Base-by-base conservation (phyloP, 2,329 filamentous ascomycete genomes). In the Didymella pomorum region DNA sequence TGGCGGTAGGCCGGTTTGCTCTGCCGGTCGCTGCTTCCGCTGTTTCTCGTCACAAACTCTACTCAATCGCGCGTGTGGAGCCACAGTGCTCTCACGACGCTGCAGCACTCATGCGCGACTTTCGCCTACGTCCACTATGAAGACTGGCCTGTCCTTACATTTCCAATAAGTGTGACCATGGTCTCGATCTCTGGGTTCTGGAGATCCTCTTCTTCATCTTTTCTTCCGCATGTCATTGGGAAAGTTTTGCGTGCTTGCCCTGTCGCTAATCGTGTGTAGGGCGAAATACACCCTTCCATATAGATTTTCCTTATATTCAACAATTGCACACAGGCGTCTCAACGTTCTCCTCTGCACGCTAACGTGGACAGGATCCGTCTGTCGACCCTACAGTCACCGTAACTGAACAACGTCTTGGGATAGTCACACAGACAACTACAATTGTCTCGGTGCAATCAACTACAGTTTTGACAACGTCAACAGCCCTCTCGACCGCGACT, bases 101-200 rank as follows among this genome's bases (percentile, higher is more conserved):
- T 7, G 8, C 41, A 43, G 21, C 16, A 43, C 12, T 20, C 25
- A 29, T 29, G 42, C 42, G 25, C 42, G 16, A 43, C 14, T 23
- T 44, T 3, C 4, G 6, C 18, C 26, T 28, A 8, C 95, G 76
- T 99, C 95, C 48, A 99, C 91, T 61, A 99, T 93, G 74, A 99
- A 90, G 52, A 98, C 95, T 0, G 92, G 89, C 58, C 92, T 87
- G 73, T 92, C 88, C 72, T 88, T 90, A 99, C 95, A 70, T 98
- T 92, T 60, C 95, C 95, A 14, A 99, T 95, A n/a, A 99, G 83
- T 0, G 95, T 99, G 69, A 99, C 96, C 82, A 94, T 97, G 72
- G 93, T 93, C 80, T 99, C 95, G 21, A 94, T 83, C 60, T 89
- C 88, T 11, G 89, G 87, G 66, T 94, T 88, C 69, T 89, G 86